Base-by-base conservation (phyloP, 1,284 basidiomycete species). In the Mrakiaceae sp. region DNA sequence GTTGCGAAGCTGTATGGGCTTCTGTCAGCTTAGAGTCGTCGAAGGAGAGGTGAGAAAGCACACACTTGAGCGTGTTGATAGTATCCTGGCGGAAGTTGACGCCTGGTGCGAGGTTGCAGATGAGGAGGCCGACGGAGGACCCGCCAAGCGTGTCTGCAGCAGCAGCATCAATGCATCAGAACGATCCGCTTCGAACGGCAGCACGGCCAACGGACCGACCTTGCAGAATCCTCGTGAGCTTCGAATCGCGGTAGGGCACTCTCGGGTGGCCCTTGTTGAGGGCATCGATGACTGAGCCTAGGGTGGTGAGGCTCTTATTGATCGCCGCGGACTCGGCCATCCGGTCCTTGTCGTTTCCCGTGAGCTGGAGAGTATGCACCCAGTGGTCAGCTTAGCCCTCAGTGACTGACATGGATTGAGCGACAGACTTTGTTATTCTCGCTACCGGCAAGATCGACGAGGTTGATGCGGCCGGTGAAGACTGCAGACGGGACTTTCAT, bases 251-350 rank as follows among this genome's bases (percentile, higher is more conserved):
- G 58, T 83, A 78, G 84, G 88, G 69, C 27, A 69, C 60, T 6
- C 70, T 59, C 8, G 66, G 82, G 39, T 84, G 84, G 64, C 84
- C 82, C 70, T 81, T 81, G 71, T 90, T 91, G 44, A 91, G 77
- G 5, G 88, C 87, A 72, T 89, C 84, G 2, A 92, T 87, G 10
- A 92, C 89, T 74, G 88, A 87, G 0, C 87, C 87, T 2, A 91
- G 81, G 9, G 87, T 86, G 68, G 87, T 87, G 49, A 91, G 75
- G 6, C 86, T 40, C 55, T 87, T 88, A 75, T 92, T 92, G 73
- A 92, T 92, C 5, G 88, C 87, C 1, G 86, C 77, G 4, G 86
- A 88, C 76, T 92, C 85, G 1, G 83, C 83, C 86, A 91, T 88
- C 2, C 90, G 82, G 12, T 81, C 83, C 2, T 82, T 76, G 71